Percentiles rank a stretch among this genome's conserved stretches.
Conservation (phyloP, 192 early-diverging fungal genomes). For the Coemansia sp. region DNA sequence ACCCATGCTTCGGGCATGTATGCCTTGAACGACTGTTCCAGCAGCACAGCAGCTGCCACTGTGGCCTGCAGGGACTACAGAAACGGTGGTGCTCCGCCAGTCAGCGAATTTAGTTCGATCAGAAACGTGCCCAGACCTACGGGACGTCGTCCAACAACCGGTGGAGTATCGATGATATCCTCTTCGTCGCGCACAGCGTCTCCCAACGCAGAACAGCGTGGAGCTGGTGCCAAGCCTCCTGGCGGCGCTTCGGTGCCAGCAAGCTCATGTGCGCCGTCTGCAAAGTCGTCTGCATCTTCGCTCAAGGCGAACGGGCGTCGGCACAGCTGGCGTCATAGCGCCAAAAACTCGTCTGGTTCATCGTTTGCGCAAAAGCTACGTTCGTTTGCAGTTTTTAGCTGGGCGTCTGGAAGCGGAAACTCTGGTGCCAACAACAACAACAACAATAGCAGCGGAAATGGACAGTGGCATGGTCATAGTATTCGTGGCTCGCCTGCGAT, state of each 20-base stretch:
- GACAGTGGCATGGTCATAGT: not conserved
- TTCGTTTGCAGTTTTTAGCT: constrained; percentile 43
- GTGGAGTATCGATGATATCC: not conserved
- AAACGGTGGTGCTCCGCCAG: not conserved
- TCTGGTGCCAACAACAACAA: not conserved
- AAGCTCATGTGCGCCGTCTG: constrained; percentile 11
- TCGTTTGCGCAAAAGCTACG: constrained; percentile 52
- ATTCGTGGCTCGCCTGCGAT: not conserved
- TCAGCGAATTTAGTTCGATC: not conserved
- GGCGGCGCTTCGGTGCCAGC: not conserved
- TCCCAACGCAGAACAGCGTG: not conserved
- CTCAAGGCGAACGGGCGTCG: constrained; percentile 20
- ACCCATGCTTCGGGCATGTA: not conserved
- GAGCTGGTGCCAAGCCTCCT: not conserved
- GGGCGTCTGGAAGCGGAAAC: constrained; percentile 19
- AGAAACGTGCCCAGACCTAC: not conserved
- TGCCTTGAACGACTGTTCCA: not conserved
- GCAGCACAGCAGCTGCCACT: not conserved
- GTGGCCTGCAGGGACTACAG: constrained; percentile 8
- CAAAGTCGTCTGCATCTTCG: constrained; percentile 47
- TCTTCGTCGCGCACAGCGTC: not conserved
- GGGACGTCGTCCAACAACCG: not conserved
- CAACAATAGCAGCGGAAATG: not conserved
- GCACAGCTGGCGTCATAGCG: constrained; percentile 44
- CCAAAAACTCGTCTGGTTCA: constrained; percentile 19